A percentile compares a stretch with the other conserved stretches of the same genome.
These are phyloP conservation scores for Penicillium fimorum DNA, from an alignment of 495 filamentous ascomycete species.

Conservation along the genomic window DNA sequence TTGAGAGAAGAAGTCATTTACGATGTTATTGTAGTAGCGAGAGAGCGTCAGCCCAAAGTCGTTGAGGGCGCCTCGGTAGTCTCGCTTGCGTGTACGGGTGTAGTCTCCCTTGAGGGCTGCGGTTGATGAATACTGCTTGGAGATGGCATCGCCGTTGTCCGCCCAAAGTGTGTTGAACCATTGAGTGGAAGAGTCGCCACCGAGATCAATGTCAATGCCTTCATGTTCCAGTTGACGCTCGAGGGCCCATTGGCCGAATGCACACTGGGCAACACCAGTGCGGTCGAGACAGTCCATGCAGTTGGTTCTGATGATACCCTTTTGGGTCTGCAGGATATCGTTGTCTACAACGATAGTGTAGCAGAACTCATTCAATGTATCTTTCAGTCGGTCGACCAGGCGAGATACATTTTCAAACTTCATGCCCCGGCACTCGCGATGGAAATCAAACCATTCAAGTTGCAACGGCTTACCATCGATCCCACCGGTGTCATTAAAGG, in stretches of 20 bases:
- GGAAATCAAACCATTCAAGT: slow-evolving; percentile 97
- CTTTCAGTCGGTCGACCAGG: slow-evolving; percentile 66
- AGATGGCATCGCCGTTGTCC: slow-evolving; percentile 74
- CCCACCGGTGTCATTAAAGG: slow-evolving; percentile 60
- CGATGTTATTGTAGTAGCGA: slow-evolving; percentile 68
- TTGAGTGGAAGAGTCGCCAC: slow-evolving; percentile 67
- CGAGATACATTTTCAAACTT: slow-evolving; percentile 89
- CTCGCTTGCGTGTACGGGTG: slow-evolving; percentile 83
- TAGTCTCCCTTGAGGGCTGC: slow-evolving; percentile 95
- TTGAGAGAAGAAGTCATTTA: slow-evolving; percentile 95
- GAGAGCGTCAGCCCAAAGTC: slow-evolving; percentile 87
- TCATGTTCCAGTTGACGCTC: slow-evolving; percentile 73
- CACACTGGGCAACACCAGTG: slow-evolving; percentile 90
- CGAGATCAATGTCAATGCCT: slow-evolving; percentile 65
- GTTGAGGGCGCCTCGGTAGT: slow-evolving; percentile 89
- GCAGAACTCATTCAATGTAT: slow-evolving; percentile 61
- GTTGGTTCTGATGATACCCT: slow-evolving; percentile 80
- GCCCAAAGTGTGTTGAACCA: slow-evolving; percentile 98
- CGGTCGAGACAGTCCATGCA: slow-evolving; percentile 98
- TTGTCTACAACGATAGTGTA: slow-evolving; percentile 58
- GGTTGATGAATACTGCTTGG: slow-evolving; percentile 75
- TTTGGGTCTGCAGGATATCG: slow-evolving; percentile 55
- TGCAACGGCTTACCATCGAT: slow-evolving; percentile 54
- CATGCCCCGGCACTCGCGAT: slow-evolving; percentile 87
- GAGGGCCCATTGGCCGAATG: slow-evolving; percentile 72